These are phyloP conservation scores for Chlorella sp. DNA, from an alignment of 139 green algal species.

Conservation along the genomic window DNA sequence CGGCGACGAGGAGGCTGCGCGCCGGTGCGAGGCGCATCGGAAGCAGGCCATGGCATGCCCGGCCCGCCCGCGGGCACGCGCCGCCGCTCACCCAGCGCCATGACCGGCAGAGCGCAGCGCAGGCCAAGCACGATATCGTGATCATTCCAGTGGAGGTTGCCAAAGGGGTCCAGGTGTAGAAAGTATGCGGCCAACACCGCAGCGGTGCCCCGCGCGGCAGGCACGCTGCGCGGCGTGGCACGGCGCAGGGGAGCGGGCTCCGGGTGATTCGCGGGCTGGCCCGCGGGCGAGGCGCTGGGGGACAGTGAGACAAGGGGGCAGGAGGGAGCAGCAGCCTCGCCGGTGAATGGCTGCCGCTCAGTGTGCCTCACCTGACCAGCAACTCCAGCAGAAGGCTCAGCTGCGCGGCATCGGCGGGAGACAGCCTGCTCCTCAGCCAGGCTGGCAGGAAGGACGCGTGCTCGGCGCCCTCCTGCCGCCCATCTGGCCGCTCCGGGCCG, in stretches of 20 bases:
- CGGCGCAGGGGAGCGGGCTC: too few species aligned
- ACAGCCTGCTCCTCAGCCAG: too few species aligned
- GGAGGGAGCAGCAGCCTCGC: background rate
- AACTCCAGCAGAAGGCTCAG: constrained; percentile 9
- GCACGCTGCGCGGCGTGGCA: background rate
- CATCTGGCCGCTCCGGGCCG: too few species aligned
- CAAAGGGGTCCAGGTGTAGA: constrained; percentile 38
- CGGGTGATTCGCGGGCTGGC: too few species aligned
- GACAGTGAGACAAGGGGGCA: background rate
- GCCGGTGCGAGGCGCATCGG: background rate
- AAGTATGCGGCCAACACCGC: constrained; percentile 43
- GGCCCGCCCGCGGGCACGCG: background rate
- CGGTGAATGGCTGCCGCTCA: background rate
- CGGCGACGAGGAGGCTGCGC: background rate
- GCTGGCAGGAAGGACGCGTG: too few species aligned
- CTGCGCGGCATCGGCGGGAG: too few species aligned
- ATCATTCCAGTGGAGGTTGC: constrained; percentile 34
- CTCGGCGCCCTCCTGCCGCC: too few species aligned
- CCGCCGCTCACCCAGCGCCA: constrained; percentile 7
- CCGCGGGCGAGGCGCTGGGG: background rate
- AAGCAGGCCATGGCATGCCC: background rate
- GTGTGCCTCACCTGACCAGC: constrained; percentile 15
- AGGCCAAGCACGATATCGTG: constrained; percentile 39
- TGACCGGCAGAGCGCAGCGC: constrained; percentile 25
- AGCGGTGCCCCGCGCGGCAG: constrained; percentile 33